Conservation (phyloP, 441 rosid species). For the Adansonia grandidieri region DNA sequence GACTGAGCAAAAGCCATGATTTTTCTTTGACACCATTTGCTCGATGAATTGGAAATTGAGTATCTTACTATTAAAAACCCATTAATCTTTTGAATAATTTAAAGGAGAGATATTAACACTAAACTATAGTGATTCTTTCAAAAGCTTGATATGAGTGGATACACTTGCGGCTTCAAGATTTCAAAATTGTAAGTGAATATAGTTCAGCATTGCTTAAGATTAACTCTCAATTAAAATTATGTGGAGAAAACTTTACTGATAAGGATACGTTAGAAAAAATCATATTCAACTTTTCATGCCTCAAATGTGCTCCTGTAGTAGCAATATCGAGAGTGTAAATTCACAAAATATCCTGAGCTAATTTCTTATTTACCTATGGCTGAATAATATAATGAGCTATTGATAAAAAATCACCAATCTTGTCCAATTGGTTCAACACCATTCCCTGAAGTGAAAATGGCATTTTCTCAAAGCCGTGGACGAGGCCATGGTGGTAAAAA, state of each 20-base stretch:
- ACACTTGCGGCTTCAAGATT: neutral
- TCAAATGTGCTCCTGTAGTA: neutral
- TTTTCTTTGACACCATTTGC: too few relatives aligned
- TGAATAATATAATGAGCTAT: too few relatives aligned
- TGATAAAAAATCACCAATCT: neutral
- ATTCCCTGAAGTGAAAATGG: too few relatives aligned
- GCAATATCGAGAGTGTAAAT: too few relatives aligned
- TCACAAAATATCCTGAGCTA: too few relatives aligned
- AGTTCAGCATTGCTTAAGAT: too few relatives aligned
- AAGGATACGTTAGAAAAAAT: neutral
- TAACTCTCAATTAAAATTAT: neutral
- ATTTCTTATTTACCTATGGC: too few relatives aligned
- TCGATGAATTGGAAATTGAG: neutral
- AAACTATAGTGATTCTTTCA: too few relatives aligned
- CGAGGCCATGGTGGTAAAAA: too few relatives aligned
- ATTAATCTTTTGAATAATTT: too few relatives aligned
- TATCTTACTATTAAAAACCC: neutral
- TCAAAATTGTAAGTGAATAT: too few relatives aligned
- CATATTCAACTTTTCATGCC: neutral
- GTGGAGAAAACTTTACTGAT: neutral
- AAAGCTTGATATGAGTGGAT: neutral
- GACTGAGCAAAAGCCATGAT: neutral
- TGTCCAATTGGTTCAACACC: neutral
- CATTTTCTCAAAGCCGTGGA: too few relatives aligned
- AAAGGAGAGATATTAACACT: neutral